These are phyloP conservation scores for Pythium vanterpoolii DNA, from an alignment of 352 stramenopile genomes.

Conservation along the genomic window DNA sequence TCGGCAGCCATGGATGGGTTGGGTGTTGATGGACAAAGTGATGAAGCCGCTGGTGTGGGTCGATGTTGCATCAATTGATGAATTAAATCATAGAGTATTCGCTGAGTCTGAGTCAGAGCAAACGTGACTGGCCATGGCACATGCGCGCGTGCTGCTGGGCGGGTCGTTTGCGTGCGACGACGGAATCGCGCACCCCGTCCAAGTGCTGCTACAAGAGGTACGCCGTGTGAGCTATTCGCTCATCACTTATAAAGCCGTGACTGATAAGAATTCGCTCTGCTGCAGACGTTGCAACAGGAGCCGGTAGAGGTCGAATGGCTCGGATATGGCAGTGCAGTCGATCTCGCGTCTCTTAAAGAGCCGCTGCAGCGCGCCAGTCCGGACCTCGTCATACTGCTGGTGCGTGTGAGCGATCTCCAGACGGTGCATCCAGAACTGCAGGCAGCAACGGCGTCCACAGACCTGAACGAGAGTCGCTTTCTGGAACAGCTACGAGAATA, in stretches of 20 bases:
- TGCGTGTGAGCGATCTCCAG: conserved; percentile 57
- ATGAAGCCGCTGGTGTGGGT: too few relatives aligned
- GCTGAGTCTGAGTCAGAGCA: conserved; percentile 3
- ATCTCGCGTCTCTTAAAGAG: conserved; percentile 24
- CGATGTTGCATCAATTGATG: neutral
- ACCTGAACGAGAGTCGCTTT: neutral
- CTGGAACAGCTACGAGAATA: neutral
- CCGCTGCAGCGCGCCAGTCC: conserved; percentile 3
- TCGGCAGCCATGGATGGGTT: neutral
- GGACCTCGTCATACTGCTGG: conserved; percentile 53
- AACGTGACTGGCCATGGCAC: neutral
- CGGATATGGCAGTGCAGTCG: conserved; percentile 40
- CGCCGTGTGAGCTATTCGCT: neutral
- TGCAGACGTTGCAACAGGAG: conserved; percentile 28
- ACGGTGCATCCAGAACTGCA: conserved; percentile 53
- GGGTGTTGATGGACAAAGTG: neutral
- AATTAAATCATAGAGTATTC: neutral
- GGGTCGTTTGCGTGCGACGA: conserved; percentile 62
- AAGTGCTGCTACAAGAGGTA: conserved; percentile 47
- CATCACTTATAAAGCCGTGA: neutral
- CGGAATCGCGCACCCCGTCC: conserved; percentile 45
- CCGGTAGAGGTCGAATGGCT: conserved; percentile 49
- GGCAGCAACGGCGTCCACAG: neutral
- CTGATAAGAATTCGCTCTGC: neutral
- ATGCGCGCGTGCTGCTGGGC: conserved; percentile 34